Evolutionary conservation across 768 basidiomycete genomes (phyloP), one percentile per base, ranked within the genome.

Genomic region (Rhodotorula sphaerocarpa): DNA sequence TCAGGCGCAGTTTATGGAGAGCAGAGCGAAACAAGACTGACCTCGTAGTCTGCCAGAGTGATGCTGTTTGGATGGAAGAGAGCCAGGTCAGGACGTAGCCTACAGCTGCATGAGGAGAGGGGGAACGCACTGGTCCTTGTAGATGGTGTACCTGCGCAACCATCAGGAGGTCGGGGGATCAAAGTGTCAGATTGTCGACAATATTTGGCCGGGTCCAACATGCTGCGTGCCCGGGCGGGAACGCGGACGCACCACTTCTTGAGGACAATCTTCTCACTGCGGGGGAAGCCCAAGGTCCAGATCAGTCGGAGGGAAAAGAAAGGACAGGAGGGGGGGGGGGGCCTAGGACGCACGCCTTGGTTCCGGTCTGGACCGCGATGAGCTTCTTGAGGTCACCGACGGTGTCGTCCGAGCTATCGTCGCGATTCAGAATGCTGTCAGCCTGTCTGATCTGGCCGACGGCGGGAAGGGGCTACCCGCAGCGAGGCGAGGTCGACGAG

Each of bases 301-400:
- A 14, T 48, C 36, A 58, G 31, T 34, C 23, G 14, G 25, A 2
- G 23, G 21, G 5, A 16, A 28, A 15, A 10, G 16, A 15, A 15
- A 33, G 27, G 27, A 33, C 5, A 33, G 11, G 27, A 25, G 16
- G 30, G 47, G 21, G 34, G n/a, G 9, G 27, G 30, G 3, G n/a
- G n/a, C n/a, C n/a, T n/a, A 2, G 12, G 41, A 54, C 66, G 53
- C 34, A 72, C 71, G 78, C 72, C 72, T 89, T 83, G 21, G 93
- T 95, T 57, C 95, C 95, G 0, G 83, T 95, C 76, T 99, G 95
- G 0, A 91, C 93, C 3, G 86, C 93, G 70, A 99, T 96, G 63
- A 99, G 84, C 75, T 86, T 87, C 82, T 97, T 97, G 66, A 99
- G 80, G 74, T 96, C 93, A 45, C 93, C 93, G 41, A 99, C 89